Evolutionary conservation across 176 grass and related monocot species (phyloP).

Genomic region (Aegilops sharonensis): DNA sequence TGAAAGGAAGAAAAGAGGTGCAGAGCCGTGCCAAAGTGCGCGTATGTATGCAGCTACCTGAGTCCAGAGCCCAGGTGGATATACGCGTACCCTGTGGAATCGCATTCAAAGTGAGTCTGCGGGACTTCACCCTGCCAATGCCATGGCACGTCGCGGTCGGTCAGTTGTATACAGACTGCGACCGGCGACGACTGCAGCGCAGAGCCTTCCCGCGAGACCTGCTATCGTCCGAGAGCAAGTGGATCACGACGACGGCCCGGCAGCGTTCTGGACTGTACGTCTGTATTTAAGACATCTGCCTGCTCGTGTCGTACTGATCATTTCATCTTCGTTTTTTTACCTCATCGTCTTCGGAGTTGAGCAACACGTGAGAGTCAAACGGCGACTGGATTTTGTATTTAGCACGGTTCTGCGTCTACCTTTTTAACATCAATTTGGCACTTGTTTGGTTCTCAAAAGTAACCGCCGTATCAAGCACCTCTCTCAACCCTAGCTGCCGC

Average conservation of each 20-base stretch:
- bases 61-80: no score
- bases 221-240: neutral
- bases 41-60: neutral
- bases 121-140: neutral
- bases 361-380: neutral
- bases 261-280: no score
- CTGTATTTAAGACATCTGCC: neutral
- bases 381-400: neutral
- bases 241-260: neutral
- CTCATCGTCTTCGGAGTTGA: no score
- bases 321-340: neutral
- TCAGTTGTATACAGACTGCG: neutral
- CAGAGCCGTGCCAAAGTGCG: neutral
- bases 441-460: no score
- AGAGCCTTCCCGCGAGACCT: neutral
- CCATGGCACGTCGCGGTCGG: neutral
- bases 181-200: neutral
- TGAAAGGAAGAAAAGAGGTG: neutral
- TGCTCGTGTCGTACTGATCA: neutral
- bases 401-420: no score
- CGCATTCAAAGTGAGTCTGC: neutral
- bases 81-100: neutral
- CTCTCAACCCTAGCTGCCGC: no score
- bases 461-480: no score
- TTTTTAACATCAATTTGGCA: no score